phyloP scores from a whole-genome alignment of 169 alveolate genomes.

The Plasmodium adleri region DNA sequence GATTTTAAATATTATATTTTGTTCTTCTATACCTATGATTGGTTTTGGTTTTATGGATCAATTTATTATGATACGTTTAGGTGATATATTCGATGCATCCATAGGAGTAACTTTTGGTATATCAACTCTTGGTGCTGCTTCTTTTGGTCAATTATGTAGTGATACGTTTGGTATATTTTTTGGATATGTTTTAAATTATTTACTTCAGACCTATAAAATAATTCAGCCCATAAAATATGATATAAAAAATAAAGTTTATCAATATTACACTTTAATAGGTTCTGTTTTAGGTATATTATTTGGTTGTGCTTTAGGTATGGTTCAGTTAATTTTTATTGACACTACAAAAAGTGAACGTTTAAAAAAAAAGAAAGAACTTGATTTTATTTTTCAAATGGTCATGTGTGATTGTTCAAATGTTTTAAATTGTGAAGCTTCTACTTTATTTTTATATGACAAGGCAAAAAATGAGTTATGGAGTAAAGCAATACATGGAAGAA shows the following conservation, averaged over 20 bases:
- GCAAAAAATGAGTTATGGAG: conserved; percentile 73
- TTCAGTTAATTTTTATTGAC: conserved; percentile 54
- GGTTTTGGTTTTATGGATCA: conserved; percentile 74
- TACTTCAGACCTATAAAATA: conserved; percentile 47
- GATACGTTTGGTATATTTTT: conserved; percentile 64
- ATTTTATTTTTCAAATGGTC: conserved; percentile 73
- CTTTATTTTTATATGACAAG: conserved; percentile 57
- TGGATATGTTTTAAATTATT: conserved; percentile 51
- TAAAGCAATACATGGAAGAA: conserved; percentile 73
- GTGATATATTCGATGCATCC: conserved; percentile 71
- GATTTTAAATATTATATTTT: conserved; percentile 52
- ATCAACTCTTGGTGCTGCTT: conserved; percentile 72
- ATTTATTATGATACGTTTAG: conserved; percentile 71
- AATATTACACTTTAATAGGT: conserved; percentile 57
- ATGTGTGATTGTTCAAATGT: conserved; percentile 72
- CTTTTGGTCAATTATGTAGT: conserved; percentile 69
- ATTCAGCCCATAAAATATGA: conserved; percentile 47
- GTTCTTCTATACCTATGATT: conserved; percentile 73
- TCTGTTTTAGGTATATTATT: conserved; percentile 58
- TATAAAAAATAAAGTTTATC: conserved; percentile 59
- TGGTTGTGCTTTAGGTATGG: conserved; percentile 59
- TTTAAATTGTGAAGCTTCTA: conserved; percentile 64
- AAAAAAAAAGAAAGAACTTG: conserved; percentile 64
- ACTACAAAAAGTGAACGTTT: conserved; percentile 67
- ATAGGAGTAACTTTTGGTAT: conserved; percentile 69